These are phyloP conservation scores for Whalleya microplaca DNA, from an alignment of 2,329 filamentous ascomycete genomes.

Conservation along the genomic window DNA sequence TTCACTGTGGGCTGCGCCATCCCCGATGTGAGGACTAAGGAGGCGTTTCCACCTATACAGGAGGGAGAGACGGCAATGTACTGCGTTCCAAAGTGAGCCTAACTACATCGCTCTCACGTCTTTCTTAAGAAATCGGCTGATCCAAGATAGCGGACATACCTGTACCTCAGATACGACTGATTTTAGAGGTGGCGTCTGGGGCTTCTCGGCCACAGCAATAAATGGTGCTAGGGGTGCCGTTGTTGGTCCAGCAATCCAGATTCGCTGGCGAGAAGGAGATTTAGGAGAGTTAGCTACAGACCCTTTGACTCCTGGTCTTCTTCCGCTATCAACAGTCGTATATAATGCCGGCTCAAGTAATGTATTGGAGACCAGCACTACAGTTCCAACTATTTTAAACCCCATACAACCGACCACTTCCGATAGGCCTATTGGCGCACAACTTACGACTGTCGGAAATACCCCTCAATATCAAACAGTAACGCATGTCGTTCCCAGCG, in stretches of 20 bases:
- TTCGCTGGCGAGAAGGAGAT: constrained; percentile 42
- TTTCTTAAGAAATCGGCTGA: constrained; percentile 1
- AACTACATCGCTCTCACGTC: background rate
- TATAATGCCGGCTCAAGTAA: background rate
- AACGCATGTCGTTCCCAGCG: too few relatives aligned
- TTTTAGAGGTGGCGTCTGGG: constrained; percentile 45
- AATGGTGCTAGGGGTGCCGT: constrained; percentile 18
- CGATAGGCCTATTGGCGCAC: too few relatives aligned
- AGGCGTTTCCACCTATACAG: constrained; percentile 37
- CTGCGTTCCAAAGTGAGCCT: constrained; percentile 37
- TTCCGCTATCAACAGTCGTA: background rate
- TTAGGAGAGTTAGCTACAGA: constrained; percentile 41
- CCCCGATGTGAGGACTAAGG: constrained; percentile 30
- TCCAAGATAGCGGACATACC: constrained; percentile 36
- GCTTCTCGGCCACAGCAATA: constrained; percentile 24
- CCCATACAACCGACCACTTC: too few relatives aligned
- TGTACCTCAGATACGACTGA: constrained; percentile 47
- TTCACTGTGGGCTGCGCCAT: constrained; percentile 41
- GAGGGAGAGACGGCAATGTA: constrained; percentile 38
- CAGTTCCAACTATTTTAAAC: too few relatives aligned
- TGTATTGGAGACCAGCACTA: too few relatives aligned
- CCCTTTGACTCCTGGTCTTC: constrained; percentile 37
- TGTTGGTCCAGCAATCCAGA: constrained; percentile 44
- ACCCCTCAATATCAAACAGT: too few relatives aligned
- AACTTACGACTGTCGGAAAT: too few relatives aligned